Evolutionary conservation across 176 grass and related monocot genomes (phyloP).

Genomic region (Dactylis glomerata): DNA sequence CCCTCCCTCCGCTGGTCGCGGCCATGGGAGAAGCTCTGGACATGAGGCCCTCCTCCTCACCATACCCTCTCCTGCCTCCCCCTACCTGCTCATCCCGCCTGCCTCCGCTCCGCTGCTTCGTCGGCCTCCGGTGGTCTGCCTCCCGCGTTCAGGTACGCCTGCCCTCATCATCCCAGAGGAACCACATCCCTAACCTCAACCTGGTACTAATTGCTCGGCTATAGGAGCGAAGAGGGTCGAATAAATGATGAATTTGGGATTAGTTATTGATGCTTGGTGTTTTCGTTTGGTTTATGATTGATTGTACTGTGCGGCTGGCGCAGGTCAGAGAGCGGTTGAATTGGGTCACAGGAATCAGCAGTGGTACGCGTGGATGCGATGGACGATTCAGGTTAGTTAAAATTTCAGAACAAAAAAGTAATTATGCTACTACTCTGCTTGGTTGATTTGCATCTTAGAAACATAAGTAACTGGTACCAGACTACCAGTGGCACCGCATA

Average conservation of each 20-base stretch:
- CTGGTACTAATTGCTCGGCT: not conserved
- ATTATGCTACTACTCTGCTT: not conserved
- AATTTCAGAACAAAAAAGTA: not conserved
- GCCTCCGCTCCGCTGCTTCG: conserved; percentile 19
- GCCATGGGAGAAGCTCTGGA: conserved; percentile 16
- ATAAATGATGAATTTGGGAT: not conserved
- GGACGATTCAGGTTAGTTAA: conserved; percentile 25
- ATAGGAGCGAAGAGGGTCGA: not conserved
- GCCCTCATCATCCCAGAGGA: not conserved
- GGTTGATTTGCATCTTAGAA: not conserved
- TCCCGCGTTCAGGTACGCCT: conserved; percentile 9
- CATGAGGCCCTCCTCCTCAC: conserved; percentile 22
- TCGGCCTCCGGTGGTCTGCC: conserved; percentile 35
- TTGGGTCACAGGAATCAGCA: not conserved
- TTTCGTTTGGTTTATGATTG: not conserved
- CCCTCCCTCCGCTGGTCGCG: not conserved
- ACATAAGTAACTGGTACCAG: not conserved
- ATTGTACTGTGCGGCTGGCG: not conserved
- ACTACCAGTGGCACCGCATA: not conserved
- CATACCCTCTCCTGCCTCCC: conserved; percentile 28
- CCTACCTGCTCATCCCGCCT: conserved; percentile 15
- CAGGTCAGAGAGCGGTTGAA: conserved; percentile 25
- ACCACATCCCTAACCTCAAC: not conserved
- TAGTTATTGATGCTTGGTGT: not conserved
- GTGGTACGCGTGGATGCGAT: not conserved